Percentiles rank a stretch among this genome's conserved stretches.
These are phyloP conservation scores for Zostera marina DNA, from an alignment of 116 monocot genomes.

Conservation along the genomic window DNA sequence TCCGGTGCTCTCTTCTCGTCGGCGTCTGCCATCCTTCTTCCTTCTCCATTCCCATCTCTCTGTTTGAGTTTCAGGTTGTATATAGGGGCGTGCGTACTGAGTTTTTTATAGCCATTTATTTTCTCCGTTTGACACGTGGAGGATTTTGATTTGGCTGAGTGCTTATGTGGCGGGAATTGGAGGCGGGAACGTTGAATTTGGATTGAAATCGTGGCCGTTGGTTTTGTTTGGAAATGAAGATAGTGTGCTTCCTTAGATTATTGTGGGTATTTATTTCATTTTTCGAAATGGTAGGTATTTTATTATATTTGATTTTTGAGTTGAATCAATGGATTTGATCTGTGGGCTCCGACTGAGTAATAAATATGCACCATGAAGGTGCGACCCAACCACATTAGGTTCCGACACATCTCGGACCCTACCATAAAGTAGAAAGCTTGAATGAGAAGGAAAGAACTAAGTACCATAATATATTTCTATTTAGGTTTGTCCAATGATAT, in stretches of 20 bases:
- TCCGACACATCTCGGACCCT: too few species aligned
- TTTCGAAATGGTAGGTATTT: neutral
- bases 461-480: too few species aligned
- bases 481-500: too few species aligned
- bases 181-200: neutral
- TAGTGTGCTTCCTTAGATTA: too few species aligned
- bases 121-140: neutral
- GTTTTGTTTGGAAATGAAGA: neutral
- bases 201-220: neutral
- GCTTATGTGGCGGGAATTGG: conserved; percentile 1
- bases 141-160: neutral
- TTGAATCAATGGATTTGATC: too few species aligned
- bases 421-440: too few species aligned
- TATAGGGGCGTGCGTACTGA: neutral
- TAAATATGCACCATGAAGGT: too few species aligned
- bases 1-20: conserved; percentile 52
- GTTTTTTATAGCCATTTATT: neutral
- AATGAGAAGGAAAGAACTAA: too few species aligned
- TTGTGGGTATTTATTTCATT: neutral
- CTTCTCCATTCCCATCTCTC: neutral
- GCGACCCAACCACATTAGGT: too few species aligned
- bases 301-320: too few species aligned
- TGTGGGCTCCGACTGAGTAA: too few species aligned
- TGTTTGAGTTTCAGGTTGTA: neutral
- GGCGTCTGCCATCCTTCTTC: conserved; percentile 66